Evolutionary conservation across 495 filamentous ascomycete genomes (phyloP), one percentile per base, ranked within the genome.

Genomic region (Penicillium pancosmium): DNA sequence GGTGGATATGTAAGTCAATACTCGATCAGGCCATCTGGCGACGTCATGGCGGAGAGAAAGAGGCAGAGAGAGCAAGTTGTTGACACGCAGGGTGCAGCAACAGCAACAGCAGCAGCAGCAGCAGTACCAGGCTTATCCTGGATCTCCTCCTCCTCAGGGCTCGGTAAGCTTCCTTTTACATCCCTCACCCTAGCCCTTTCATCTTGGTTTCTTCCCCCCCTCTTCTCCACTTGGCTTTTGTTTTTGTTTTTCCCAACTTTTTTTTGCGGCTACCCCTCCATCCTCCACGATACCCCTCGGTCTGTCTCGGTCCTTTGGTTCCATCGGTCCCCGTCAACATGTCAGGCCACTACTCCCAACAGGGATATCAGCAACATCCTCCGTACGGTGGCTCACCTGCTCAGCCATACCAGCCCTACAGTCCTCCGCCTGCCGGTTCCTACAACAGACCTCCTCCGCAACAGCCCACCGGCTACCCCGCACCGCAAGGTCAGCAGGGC

Each of bases 61-160:
- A 31, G 27, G 8, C 6, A 31, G 27, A 31, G 44, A 35, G 40
- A 50, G 46, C 50, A 53, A 54, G 54, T n/a, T 13, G 15, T 40
- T 56, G 16, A 60, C 49, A 31, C 5, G 27, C 27, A 31, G 27
- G 2, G 8, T 31, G 48, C 63, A 50, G 21, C 64, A 59, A 40
- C 54, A 56, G 38, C 62, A 55, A 27, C 71, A 73, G 48, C 19
- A 21, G 19, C 64, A 59, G 43, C 54, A 56, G 38, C 62, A 55
- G 33, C 71, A 73, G 48, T 80, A 80, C 58, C 76, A 78, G 67
- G 73, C 76, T 61, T 80, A 79, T 59, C 68, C 71, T 54, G 74
- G 71, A 55, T 66, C 69, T 41, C 66, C 73, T 62, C 57, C 73
- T 48, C 67, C 70, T 53, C 70, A 66, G 55, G 69, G 66, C 59